A percentile compares a stretch with the other conserved stretches of the same genome.
phyloP scores from a whole-genome alignment of 139 green algal species.

The Chlorella vulgaris region DNA sequence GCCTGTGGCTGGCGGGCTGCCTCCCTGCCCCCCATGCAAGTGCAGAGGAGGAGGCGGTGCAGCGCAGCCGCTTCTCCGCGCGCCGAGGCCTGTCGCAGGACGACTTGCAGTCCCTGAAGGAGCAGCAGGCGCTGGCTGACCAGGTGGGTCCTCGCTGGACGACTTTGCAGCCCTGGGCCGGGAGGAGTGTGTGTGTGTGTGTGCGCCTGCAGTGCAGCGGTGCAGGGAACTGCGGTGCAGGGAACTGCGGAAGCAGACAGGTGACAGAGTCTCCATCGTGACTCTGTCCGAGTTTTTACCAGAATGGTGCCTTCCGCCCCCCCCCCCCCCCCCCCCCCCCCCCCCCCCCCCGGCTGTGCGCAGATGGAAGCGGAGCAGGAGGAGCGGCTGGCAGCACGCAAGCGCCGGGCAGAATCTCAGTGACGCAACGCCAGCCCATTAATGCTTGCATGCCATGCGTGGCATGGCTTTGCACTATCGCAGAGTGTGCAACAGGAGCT shows the following conservation, averaged over 20 bases:
- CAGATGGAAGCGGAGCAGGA: conserved; percentile 32
- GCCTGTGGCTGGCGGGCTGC: background rate
- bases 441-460: background rate
- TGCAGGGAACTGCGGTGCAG: too few species aligned
- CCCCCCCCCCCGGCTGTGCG: too few species aligned
- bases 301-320: too few species aligned
- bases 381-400: conserved; percentile 3
- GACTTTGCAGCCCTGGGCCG: background rate
- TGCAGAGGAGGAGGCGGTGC: conserved; percentile 57
- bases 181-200: background rate
- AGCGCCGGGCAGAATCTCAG: background rate
- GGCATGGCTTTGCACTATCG: too few species aligned
- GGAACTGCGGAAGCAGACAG: too few species aligned
- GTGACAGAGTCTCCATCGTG: too few species aligned
- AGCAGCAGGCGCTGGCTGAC: conserved; percentile 41
- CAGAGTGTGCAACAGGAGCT: too few species aligned
- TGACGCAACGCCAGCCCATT: too few species aligned
- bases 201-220: background rate
- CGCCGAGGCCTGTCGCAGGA: conserved; percentile 48
- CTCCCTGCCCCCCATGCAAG: background rate
- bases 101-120: conserved; percentile 41
- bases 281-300: too few species aligned
- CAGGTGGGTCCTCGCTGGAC: background rate
- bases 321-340: too few species aligned
- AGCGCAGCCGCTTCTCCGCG: conserved; percentile 33